These are phyloP conservation scores for Candida sp. DNA, from an alignment of 1,139 yeast genomes.

Conservation along the genomic window DNA sequence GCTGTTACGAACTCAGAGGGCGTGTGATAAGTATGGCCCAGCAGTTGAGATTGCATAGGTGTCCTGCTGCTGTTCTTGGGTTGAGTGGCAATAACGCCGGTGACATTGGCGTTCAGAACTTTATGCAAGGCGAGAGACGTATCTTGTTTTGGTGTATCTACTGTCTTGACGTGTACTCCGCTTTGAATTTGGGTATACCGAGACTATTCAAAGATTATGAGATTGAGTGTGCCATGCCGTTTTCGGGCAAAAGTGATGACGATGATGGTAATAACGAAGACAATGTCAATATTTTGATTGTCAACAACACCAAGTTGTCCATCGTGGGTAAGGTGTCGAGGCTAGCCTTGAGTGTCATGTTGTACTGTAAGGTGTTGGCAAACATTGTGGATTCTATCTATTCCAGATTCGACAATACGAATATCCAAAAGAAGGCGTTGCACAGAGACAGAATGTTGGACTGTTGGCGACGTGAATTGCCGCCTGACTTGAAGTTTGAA, in stretches of 20 bases:
- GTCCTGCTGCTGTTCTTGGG: slow-evolving; percentile 82
- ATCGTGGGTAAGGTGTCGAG: slow-evolving; percentile 73
- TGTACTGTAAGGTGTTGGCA: slow-evolving; percentile 77
- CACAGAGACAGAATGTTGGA: slow-evolving; percentile 75
- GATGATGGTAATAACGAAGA: slow-evolving; percentile 41
- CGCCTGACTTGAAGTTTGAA: slow-evolving; percentile 64
- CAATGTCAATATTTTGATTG: slow-evolving; percentile 58
- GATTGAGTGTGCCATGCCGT: slow-evolving; percentile 86
- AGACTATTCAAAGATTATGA: slow-evolving; percentile 78
- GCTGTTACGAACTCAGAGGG: slow-evolving; percentile 79
- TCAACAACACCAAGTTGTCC: slow-evolving; percentile 59
- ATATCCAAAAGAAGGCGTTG: slow-evolving; percentile 42
- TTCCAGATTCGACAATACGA: slow-evolving; percentile 48
- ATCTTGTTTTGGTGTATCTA: slow-evolving; percentile 86
- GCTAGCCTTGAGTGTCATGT: slow-evolving; percentile 65
- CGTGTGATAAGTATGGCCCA: slow-evolving; percentile 84
- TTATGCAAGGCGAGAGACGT: slow-evolving; percentile 82
- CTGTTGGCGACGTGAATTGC: slow-evolving; percentile 78
- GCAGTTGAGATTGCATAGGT: slow-evolving; percentile 82
- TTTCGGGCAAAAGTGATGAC: slow-evolving; percentile 57
- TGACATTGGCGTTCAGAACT: slow-evolving; percentile 51
- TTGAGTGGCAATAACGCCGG: slow-evolving; percentile 51
- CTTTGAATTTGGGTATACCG: slow-evolving; percentile 83
- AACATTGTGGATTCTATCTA: slow-evolving; percentile 69
- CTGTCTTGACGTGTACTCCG: slow-evolving; percentile 75